Evolutionary conservation across 2,329 filamentous ascomycete genomes (phyloP).

Genomic region (Pleurostoma richardsiae): DNA sequence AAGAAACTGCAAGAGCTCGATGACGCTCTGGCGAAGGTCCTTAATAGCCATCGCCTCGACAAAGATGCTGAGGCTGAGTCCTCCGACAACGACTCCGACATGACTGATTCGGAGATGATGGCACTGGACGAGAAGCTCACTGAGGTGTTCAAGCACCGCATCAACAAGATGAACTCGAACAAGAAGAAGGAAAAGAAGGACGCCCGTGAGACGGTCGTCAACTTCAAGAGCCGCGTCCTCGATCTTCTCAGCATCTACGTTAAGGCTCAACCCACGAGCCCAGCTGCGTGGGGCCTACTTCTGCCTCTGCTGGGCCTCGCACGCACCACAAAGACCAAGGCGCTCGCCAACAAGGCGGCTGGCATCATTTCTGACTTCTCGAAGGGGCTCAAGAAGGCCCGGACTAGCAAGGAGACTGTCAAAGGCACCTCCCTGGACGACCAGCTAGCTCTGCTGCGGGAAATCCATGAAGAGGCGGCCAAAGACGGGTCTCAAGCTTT

Average conservation of each 20-base stretch:
- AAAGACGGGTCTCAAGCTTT: conserved; percentile 64
- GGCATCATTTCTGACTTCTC: conserved; percentile 70
- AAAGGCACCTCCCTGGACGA: conserved; percentile 32
- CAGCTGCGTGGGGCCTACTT: conserved; percentile 64
- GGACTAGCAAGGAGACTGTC: conserved; percentile 34
- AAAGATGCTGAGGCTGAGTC: conserved; percentile 51
- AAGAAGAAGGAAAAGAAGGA: conserved; percentile 83
- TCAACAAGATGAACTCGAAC: conserved; percentile 58
- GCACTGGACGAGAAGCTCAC: conserved; percentile 76
- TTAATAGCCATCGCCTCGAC: conserved; percentile 65
- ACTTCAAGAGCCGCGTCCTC: conserved; percentile 91
- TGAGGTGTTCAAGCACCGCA: conserved; percentile 77
- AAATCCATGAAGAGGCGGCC: conserved; percentile 64
- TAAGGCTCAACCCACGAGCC: conserved; percentile 67
- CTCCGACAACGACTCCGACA: conserved; percentile 67
- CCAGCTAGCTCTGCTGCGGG: conserved; percentile 53
- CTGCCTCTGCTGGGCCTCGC: conserved; percentile 73
- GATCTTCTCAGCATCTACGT: conserved; percentile 84
- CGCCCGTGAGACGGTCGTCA: conserved; percentile 81
- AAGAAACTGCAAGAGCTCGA: conserved; percentile 31
- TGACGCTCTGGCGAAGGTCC: conserved; percentile 39
- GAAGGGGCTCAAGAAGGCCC: conserved; percentile 58
- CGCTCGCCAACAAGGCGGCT: conserved; percentile 68
- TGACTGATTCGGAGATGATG: conserved; percentile 97
- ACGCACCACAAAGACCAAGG: conserved; percentile 70